These are phyloP conservation scores for Pyrenophora teres DNA, from an alignment of 2,329 filamentous ascomycete genomes.

Conservation along the genomic window DNA sequence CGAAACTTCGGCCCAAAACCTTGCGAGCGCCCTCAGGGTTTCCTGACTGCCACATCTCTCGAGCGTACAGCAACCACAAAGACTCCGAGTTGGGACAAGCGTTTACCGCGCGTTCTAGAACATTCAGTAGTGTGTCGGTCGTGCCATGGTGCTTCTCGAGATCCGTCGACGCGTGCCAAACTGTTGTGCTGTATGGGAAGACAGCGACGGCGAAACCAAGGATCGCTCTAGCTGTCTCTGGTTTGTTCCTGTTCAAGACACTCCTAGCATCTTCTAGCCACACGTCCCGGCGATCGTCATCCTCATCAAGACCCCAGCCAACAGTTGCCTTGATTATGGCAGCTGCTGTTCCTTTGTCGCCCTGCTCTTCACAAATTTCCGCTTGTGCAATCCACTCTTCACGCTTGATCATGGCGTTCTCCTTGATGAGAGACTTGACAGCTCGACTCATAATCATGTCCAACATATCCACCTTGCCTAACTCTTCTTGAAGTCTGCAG, in stretches of 20 bases:
- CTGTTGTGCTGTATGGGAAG: constrained; percentile 83
- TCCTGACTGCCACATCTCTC: constrained; percentile 90
- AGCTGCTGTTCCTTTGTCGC: constrained; percentile 81
- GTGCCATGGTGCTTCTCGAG: constrained; percentile 88
- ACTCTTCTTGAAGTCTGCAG: constrained; percentile 84
- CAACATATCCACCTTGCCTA: constrained; percentile 77
- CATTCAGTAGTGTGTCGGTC: constrained; percentile 78
- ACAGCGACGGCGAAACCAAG: constrained; percentile 88
- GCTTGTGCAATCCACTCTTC: constrained; percentile 97
- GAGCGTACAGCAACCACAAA: constrained; percentile 93
- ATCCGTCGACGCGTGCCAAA: constrained; percentile 90
- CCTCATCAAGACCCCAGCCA: constrained; percentile 90
- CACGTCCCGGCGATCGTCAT: constrained; percentile 92
- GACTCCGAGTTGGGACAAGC: constrained; percentile 90
- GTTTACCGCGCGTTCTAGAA: constrained; percentile 91
- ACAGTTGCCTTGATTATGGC: constrained; percentile 92
- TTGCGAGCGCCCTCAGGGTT: constrained; percentile 84
- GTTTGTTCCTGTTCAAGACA: constrained; percentile 79
- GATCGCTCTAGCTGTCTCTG: constrained; percentile 90
- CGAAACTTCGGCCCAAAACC: constrained; percentile 87
- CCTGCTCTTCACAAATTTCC: constrained; percentile 92
- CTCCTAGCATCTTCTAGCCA: constrained; percentile 93
- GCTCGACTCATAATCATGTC: constrained; percentile 91
- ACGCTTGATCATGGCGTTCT: constrained; percentile 94
- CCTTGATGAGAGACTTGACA: constrained; percentile 82